Conservation (phyloP, 2,329 filamentous ascomycete genomes). For the Orbilia ellipsospora region DNA sequence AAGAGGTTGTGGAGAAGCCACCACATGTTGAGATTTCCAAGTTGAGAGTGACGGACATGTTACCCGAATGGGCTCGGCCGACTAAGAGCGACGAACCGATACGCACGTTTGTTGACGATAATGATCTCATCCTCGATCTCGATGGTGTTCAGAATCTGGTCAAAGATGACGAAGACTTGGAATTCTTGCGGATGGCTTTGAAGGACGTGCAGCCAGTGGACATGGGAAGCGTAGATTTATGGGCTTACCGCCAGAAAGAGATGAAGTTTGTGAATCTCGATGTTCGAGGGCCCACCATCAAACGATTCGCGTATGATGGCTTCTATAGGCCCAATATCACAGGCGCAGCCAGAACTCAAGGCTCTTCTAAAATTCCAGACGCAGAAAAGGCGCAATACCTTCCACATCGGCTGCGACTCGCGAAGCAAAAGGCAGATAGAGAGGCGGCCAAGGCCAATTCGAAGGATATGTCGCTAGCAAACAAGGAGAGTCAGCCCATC, state of each 20-base stretch:
- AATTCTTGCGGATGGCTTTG: constrained; percentile 68
- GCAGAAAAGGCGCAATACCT: constrained; percentile 98
- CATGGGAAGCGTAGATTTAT: constrained; percentile 71
- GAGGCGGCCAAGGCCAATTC: constrained; percentile 76
- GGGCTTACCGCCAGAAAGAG: constrained; percentile 78
- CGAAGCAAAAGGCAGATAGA: constrained; percentile 92
- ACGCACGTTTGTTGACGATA: constrained; percentile 75
- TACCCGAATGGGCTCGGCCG: constrained; percentile 62
- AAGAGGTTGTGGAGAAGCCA: constrained; percentile 54
- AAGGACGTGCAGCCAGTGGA: constrained; percentile 64
- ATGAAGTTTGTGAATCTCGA: constrained; percentile 75
- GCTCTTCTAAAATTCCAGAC: constrained; percentile 93
- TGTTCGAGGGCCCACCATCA: constrained; percentile 60
- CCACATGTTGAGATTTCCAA: constrained; percentile 59
- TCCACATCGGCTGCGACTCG: constrained; percentile 93
- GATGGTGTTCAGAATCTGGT: constrained; percentile 76
- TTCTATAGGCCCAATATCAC: constrained; percentile 84
- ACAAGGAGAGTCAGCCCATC: constrained; percentile 57
- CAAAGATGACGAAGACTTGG: constrained; percentile 76
- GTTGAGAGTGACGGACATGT: constrained; percentile 13
- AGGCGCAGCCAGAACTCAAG: constrained; percentile 90
- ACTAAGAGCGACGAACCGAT: constrained; percentile 70
- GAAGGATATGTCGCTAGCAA: constrained; percentile 64
- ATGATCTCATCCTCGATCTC: constrained; percentile 73
- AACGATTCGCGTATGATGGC: constrained; percentile 68